phyloP scores from a whole-genome alignment of 345 rosid genomes.

The Citrus maxima region DNA sequence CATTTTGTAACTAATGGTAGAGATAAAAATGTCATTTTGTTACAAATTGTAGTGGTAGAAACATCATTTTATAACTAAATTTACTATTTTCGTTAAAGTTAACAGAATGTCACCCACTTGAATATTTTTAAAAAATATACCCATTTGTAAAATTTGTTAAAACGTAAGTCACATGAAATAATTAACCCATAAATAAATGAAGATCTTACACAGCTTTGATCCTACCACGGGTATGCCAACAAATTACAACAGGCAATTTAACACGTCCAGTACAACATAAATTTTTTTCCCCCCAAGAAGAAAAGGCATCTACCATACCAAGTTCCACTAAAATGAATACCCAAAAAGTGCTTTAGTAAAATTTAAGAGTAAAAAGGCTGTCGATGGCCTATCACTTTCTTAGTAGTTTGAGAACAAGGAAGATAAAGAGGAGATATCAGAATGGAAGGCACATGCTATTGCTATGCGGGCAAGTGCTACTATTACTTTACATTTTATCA shows the following conservation, averaged over 20 bases:
- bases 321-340: not conserved
- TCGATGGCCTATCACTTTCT: not conserved
- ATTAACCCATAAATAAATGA: not conserved
- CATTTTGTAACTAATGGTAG: too few species aligned
- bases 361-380: slow-evolving; percentile 3
- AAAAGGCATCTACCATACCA: not conserved
- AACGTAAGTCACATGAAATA: too few species aligned
- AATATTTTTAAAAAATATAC: too few species aligned
- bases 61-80: too few species aligned
- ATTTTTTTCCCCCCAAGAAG: too few species aligned
- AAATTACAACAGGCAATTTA: too few species aligned
- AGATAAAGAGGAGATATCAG: not conserved
- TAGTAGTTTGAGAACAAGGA: not conserved
- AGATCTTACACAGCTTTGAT: not conserved
- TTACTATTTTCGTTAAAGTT: too few species aligned
- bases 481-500: not conserved
- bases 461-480: not conserved
- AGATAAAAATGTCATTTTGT: too few species aligned
- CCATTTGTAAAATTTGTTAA: too few species aligned
- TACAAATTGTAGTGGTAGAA: too few species aligned
- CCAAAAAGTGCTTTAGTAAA: not conserved
- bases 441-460: slow-evolving; percentile 3
- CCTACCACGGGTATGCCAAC: too few species aligned
- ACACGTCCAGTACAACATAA: too few species aligned
- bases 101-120: accelerated